These are phyloP conservation scores for Brassica incana DNA, from an alignment of 345 rosid species.

Conservation along the genomic window DNA sequence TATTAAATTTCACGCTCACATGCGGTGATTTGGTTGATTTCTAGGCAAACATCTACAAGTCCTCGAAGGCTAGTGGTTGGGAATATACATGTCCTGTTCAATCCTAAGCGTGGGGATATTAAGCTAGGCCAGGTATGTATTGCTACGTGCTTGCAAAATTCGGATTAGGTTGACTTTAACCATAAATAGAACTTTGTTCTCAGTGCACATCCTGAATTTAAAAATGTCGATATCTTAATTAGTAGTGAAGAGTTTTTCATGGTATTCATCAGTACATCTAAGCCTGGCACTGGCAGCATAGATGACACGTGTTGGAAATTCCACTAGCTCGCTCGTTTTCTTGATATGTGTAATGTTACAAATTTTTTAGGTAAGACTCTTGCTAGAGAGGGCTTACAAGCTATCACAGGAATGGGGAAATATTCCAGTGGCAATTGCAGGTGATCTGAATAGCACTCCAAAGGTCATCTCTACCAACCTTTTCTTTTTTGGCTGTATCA, in stretches of 20 bases:
- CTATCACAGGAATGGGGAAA: slow-evolving; percentile 77
- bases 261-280: slow-evolving; percentile 10
- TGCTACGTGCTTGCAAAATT: slow-evolving; percentile 8
- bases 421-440: slow-evolving; percentile 54
- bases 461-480: slow-evolving; percentile 46
- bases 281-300: neutral
- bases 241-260: neutral
- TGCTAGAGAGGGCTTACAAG: slow-evolving; percentile 74
- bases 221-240: neutral
- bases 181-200: neutral
- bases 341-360: slow-evolving; percentile 14
- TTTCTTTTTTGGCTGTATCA: neutral
- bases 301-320: neutral
- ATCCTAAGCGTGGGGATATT: slow-evolving; percentile 88
- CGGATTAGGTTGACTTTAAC: neutral
- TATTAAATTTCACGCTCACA: neutral
- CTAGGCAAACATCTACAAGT: slow-evolving; percentile 42
- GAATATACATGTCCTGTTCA: slow-evolving; percentile 75
- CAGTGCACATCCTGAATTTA: neutral
- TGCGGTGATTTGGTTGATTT: neutral
- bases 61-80: slow-evolving; percentile 64
- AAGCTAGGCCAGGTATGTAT: slow-evolving; percentile 79
- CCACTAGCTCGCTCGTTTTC: neutral
- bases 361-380: slow-evolving; percentile 59
- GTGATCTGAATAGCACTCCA: slow-evolving; percentile 61